phyloP scores from a whole-genome alignment of 2,329 filamentous ascomycete genomes.

The Neocucurbitaria cava region DNA sequence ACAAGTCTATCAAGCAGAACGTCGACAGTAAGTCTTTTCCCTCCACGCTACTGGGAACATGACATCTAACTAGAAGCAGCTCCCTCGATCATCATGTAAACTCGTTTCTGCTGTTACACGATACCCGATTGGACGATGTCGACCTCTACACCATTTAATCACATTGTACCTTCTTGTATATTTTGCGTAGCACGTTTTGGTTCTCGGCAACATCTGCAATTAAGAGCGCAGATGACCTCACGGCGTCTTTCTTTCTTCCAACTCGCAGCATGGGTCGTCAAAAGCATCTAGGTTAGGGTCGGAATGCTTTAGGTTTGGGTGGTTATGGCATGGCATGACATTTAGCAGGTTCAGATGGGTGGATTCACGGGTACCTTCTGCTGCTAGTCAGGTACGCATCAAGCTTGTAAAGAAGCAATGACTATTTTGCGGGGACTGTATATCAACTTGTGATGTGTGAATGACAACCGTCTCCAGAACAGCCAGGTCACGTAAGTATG shows the following conservation, averaged over 20 bases:
- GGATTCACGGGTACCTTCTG: not conserved
- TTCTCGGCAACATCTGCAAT: conserved; percentile 15
- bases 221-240: conserved; percentile 14
- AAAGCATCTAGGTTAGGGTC: conserved; percentile 21
- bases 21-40: conserved; percentile 69
- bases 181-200: conserved; percentile 32
- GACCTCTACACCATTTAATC: conserved; percentile 40
- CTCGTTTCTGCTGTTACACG: conserved; percentile 6
- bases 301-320: conserved; percentile 17
- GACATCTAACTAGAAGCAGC: conserved; percentile 35
- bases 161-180: conserved; percentile 44
- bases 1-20: conserved; percentile 99
- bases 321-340: not conserved
- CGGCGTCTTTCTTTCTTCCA: conserved; percentile 16
- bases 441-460: not conserved
- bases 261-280: conserved; percentile 19
- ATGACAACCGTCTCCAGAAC: not conserved
- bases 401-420: not conserved
- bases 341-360: not conserved
- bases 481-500: too few relatives aligned
- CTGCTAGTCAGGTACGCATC: not conserved
- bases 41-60: not conserved
- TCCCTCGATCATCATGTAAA: conserved; percentile 58
- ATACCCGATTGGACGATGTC: conserved; percentile 14
- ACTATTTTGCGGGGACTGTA: not conserved